These are phyloP conservation scores for Stellera chamaejasme DNA, from an alignment of 345 rosid genomes.

Conservation along the genomic window DNA sequence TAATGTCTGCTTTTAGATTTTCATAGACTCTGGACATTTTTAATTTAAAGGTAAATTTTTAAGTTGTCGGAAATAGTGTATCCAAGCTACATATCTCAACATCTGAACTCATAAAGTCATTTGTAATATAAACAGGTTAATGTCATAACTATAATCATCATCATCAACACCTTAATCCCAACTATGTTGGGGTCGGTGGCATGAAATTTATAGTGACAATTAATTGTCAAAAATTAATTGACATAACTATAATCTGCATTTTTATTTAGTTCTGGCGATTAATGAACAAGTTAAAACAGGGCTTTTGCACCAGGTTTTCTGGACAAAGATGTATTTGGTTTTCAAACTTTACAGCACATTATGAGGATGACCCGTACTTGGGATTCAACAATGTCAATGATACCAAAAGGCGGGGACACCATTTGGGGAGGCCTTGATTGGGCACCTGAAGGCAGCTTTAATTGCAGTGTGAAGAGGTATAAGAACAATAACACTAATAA, in stretches of 20 bases:
- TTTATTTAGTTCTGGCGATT: conserved; percentile 7
- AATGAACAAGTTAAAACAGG: conserved; percentile 30
- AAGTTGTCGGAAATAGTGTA: not conserved
- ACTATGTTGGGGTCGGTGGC: no score
- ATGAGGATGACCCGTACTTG: conserved; percentile 69
- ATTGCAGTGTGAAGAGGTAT: conserved; percentile 19
- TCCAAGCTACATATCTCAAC: not conserved
- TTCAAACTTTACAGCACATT: conserved; percentile 50
- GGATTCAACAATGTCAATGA: conserved; percentile 72
- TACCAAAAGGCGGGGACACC: conserved; percentile 69
- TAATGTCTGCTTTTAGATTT: not conserved
- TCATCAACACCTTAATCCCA: no score
- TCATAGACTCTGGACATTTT: no score
- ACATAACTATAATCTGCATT: not conserved
- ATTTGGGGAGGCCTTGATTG: conserved; percentile 66
- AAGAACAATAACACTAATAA: conserved; percentile 19
- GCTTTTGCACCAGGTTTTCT: conserved; percentile 49
- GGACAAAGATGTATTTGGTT: conserved; percentile 49
- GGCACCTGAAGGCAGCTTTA: conserved; percentile 50
- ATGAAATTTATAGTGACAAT: no score
- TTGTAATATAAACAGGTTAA: conserved; percentile 1
- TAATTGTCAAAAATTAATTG: no score
- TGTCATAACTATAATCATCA: conserved; percentile 2
- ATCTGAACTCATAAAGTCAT: not conserved
- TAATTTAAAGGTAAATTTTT: not conserved